A percentile compares a stretch with the other conserved stretches of the same genome.
Evolutionary conservation across 1,284 basidiomycete genomes (phyloP).

Genomic region (Irpex rosettiformis): DNA sequence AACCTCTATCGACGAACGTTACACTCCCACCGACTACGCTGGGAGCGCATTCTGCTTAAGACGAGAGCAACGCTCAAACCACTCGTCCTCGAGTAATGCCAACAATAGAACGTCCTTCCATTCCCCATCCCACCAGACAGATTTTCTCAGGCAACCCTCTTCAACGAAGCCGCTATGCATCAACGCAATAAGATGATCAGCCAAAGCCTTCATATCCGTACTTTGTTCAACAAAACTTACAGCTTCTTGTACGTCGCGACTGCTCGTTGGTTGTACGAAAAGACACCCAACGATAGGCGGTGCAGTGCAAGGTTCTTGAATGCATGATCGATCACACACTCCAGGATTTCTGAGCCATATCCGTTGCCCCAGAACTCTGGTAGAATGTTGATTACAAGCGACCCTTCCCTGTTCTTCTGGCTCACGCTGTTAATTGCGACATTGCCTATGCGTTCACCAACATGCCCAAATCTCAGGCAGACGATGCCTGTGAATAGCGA

Average conservation of each 20-base stretch:
- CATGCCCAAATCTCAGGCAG: background rate
- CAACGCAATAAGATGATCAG: background rate
- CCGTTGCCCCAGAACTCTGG: constrained; percentile 3
- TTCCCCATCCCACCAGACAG: constrained; percentile 9
- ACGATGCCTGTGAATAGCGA: constrained; percentile 2
- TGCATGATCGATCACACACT: constrained; percentile 5
- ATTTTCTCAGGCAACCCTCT: constrained; percentile 8
- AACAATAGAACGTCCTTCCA: constrained; percentile 8
- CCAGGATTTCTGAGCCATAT: constrained; percentile 7
- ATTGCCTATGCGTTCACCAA: constrained; percentile 1
- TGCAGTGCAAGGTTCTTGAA: constrained; percentile 9
- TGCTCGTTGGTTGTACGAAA: constrained; percentile 2
- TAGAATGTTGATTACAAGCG: background rate
- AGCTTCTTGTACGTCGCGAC: constrained; percentile 6
- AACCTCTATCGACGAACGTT: no score
- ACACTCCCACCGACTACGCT: no score
- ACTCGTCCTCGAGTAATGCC: constrained; percentile 11
- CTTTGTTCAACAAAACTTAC: background rate
- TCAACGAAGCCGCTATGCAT: constrained; percentile 10
- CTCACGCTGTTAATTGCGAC: background rate
- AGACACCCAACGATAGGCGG: constrained; percentile 7
- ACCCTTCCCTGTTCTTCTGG: constrained; percentile 8
- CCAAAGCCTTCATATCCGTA: no score
- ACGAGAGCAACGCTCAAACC: background rate
- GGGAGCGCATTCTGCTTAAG: background rate